Evolutionary conservation across 352 stramenopile species (phyloP), one percentile per base, ranked within the genome.

Genomic region (Globisporangium megalacanthum): DNA sequence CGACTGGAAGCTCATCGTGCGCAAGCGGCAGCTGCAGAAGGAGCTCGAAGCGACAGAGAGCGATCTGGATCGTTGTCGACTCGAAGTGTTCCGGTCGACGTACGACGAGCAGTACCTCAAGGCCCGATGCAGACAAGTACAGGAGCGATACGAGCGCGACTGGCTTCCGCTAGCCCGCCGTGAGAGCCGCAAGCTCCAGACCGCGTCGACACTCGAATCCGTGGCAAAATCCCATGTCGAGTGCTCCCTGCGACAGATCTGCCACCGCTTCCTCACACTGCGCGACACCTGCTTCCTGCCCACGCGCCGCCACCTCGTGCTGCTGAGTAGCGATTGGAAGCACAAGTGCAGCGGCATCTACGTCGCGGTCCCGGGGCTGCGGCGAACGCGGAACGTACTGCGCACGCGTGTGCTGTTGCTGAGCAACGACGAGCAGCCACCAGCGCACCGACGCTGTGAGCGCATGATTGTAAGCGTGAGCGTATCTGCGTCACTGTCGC

Each of bases 1-100:
- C 51, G 76, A 93, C 58, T 88, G 83, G 77, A 72, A 56, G 22
- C 66, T 79, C 5, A 65, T 93, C 10, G 77, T 91, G 10, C 58
- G 76, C 10, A 93, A 91, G 56, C 75, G 80, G 4, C 67, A 76
- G 20, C 61, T 82, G 1, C 50, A 73, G 3, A 85, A 82, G 22
- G 62, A 76, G 7, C 58, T 85, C 3, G 58, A 66, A 14, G 53
- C 66, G 9, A 61, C 57, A 0, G 67, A 76, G 17, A 56, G 70
- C 9, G 58, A 87, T 15, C 63, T 76, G 3, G 69, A 87, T 13
- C 56, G 55, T 19, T 73, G 79, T 46, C 77, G 76, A 0, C 66
- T 80, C n/a, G 69, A 68, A 17, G 56, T 76, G 47, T 93, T 93
- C 25, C 77, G 88, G 70, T 67, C 81, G 7, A 67, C 65, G 2